Base-by-base conservation (phyloP, 2,329 filamentous ascomycete genomes). In the Phialocephala sp. region DNA sequence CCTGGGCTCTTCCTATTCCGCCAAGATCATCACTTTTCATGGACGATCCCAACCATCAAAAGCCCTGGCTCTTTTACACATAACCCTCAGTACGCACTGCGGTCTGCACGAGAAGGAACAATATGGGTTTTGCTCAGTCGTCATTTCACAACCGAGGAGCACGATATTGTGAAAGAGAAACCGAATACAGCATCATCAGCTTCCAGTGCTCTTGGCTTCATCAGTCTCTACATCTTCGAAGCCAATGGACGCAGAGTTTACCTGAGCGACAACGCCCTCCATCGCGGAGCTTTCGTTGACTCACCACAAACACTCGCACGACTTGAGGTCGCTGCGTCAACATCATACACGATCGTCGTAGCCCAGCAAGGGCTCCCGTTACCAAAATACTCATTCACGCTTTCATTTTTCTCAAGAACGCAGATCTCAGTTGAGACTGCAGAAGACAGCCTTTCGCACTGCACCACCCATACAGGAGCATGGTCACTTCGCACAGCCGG, bases 261-360 rank as follows among this genome's bases (percentile, higher is more conserved):
- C 70, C 82, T 95, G 15, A 88, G 87, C 61, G 91, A 94, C 63
- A 87, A 87, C 8, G 86, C 89, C 27, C 77, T 91, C 0, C 88
- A 92, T 72, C 88, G 90, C 41, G 91, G 91, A 0, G 91, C 92
- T n/a, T 97, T 92, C 68, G 93, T 98, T 39, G 94, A 97, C 78
- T 96, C 94, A 2, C 93, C 93, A 1, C 96, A 98, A 77, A 97
- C 92, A 0, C 86, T 99, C 8, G 87, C 96, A 54, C 89, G 91
- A 65, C 84, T 97, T 67, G 85, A 91, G 35, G 83, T 80, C 3
- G 77, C 77, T 37, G 79, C 81, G 4, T 76, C 76, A n/a, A 80
- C 77, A 55, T 72, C 75, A 4, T 85, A 85, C 70, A 86, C 84
- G 0, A 80, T 91, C 5, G 91, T 94, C 8, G 82, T 93, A 35